These are phyloP conservation scores for Diplogelasinospora grovesii DNA, from an alignment of 495 filamentous ascomycete genomes.

Conservation along the genomic window DNA sequence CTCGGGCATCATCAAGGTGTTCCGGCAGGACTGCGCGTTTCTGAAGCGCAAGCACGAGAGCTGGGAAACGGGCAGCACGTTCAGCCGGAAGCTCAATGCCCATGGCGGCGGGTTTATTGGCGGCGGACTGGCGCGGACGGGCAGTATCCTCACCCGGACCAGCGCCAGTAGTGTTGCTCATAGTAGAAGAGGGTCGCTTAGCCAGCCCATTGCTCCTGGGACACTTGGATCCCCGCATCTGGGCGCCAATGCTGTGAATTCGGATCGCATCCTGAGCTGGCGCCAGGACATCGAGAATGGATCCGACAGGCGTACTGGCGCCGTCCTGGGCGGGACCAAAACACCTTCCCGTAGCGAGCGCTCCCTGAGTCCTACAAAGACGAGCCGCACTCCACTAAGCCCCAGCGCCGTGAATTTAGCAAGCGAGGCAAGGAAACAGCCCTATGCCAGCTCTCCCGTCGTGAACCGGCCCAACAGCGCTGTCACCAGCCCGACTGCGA, in stretches of 20 bases:
- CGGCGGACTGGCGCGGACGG: conserved; percentile 54
- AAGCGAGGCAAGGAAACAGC: conserved; percentile 34
- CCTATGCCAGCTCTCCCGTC: conserved; percentile 24
- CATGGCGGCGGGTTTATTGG: conserved; percentile 33
- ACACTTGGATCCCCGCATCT: conserved; percentile 35
- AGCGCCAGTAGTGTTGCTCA: conserved; percentile 47
- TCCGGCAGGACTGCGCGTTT: conserved; percentile 85
- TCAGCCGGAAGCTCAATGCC: conserved; percentile 61
- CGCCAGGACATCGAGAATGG: conserved; percentile 62
- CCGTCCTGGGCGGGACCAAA: conserved; percentile 19
- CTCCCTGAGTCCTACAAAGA: conserved; percentile 44
- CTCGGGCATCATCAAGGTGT: conserved; percentile 82
- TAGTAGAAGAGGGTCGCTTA: conserved; percentile 50
- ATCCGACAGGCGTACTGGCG: conserved; percentile 25
- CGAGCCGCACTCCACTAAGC: conserved; percentile 25
- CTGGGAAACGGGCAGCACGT: conserved; percentile 67
- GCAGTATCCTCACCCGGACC: conserved; percentile 49
- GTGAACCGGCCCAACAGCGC: conserved; percentile 15
- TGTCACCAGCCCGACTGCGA: conserved; percentile 21
- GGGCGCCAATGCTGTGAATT: conserved; percentile 35
- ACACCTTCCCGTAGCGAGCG: conserved; percentile 39
- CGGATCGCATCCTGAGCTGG: conserved; percentile 89
- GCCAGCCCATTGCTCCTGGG: conserved; percentile 12
- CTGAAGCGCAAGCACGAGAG: conserved; percentile 50
- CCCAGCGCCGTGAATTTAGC: conserved; percentile 31